Conservation (phyloP, 75 land plant species). For the Adiantum capillusveneris region DNA sequence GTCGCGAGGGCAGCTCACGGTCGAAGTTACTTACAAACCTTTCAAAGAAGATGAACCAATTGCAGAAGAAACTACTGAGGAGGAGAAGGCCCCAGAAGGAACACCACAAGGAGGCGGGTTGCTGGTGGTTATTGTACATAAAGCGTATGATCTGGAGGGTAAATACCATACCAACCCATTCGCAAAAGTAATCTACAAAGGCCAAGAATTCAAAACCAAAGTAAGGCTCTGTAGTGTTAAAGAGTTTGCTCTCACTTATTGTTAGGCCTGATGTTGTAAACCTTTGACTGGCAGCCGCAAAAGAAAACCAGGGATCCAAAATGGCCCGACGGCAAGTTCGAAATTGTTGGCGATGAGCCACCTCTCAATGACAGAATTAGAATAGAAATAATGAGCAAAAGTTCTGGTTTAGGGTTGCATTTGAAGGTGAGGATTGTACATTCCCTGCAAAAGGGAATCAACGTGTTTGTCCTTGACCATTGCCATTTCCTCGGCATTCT, state of each 20-base stretch:
- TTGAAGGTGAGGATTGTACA: slow-evolving; percentile 29
- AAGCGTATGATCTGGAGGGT: slow-evolving; percentile 83
- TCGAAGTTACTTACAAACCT: slow-evolving; percentile 64
- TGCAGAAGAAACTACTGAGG: slow-evolving; percentile 8
- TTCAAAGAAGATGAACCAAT: slow-evolving; percentile 54
- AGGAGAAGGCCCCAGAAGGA: slow-evolving; percentile 10
- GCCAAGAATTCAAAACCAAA: slow-evolving; percentile 73
- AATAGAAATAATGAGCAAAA: slow-evolving; percentile 63
- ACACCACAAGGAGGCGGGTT: slow-evolving; percentile 45
- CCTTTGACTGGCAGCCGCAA: slow-evolving; percentile 36
- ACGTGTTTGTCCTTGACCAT: too few species aligned
- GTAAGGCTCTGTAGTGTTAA: slow-evolving; percentile 23
- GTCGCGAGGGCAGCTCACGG: slow-evolving; percentile 50
- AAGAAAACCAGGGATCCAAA: slow-evolving; percentile 74
- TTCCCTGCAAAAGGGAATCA: neutral
- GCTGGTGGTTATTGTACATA: slow-evolving; percentile 52
- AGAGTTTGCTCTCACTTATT: neutral
- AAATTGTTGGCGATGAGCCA: slow-evolving; percentile 60
- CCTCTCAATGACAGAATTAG: slow-evolving; percentile 56
- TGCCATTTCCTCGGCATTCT: too few species aligned
- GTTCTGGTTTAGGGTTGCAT: slow-evolving; percentile 30
- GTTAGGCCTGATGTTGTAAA: neutral
- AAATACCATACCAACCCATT: slow-evolving; percentile 82
- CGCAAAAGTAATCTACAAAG: slow-evolving; percentile 57
- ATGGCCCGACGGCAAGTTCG: slow-evolving; percentile 74